Percentiles rank a stretch among this genome's conserved stretches.
phyloP scores from a whole-genome alignment of 129 eudicot genomes.

The Flaveria bidentis region DNA sequence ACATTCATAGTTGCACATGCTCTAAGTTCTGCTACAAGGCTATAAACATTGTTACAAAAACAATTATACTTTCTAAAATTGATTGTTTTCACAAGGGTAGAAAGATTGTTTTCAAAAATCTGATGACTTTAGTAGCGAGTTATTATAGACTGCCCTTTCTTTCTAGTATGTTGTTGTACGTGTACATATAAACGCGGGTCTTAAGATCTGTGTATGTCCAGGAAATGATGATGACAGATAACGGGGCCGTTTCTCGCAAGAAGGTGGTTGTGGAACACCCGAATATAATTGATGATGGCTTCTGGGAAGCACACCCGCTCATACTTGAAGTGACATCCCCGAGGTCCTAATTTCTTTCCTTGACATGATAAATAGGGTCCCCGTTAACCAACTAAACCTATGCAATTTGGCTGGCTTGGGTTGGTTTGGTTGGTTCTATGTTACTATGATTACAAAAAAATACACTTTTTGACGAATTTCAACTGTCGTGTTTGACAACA shows the following conservation, averaged over 20 bases:
- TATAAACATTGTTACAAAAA: not conserved
- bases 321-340: constrained; percentile 44
- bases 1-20: not conserved
- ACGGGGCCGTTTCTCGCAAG: constrained; percentile 36
- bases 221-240: constrained; percentile 39
- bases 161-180: not conserved
- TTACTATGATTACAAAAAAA: not conserved
- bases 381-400: constrained; percentile 1
- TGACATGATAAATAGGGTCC: not conserved
- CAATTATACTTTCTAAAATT: not conserved
- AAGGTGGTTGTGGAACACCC: constrained; percentile 54
- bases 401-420: not conserved
- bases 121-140: not conserved
- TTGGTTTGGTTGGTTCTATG: constrained; percentile 2
- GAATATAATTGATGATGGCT: constrained; percentile 59
- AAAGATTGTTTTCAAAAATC: not conserved
- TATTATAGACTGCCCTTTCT: not conserved
- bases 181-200: not conserved
- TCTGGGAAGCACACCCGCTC: constrained; percentile 57
- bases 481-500: too few species aligned
- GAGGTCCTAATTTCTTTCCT: constrained; percentile 8
- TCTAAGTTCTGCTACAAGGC: not conserved
- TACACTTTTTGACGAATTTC: not conserved
- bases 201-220: constrained; percentile 28
- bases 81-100: not conserved